Conservation (phyloP, 306 rosid genomes). For the Dryas drummondii region DNA sequence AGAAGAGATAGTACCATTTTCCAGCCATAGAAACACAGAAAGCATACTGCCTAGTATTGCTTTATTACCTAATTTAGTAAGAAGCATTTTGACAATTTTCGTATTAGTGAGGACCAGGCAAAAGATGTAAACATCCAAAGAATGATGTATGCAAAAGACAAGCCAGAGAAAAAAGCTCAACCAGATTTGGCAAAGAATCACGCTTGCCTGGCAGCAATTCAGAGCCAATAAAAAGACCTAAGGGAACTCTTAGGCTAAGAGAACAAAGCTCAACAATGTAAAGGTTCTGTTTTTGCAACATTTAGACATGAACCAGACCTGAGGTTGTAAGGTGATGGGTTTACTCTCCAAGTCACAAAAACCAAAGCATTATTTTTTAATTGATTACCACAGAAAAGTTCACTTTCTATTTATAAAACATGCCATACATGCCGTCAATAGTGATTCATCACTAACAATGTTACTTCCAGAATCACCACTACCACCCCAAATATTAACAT, state of each 20-base stretch:
- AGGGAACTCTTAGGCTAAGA: neutral
- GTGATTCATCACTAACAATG: neutral
- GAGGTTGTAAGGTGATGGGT: neutral
- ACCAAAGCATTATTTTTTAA: neutral
- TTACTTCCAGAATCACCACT: neutral
- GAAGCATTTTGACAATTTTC: neutral
- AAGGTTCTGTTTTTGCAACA: neutral
- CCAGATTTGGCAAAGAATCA: neutral
- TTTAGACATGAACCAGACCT: neutral
- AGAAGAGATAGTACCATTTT: slow-evolving; percentile 6
- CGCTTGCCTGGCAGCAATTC: neutral
- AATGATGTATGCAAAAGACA: neutral
- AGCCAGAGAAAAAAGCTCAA: neutral
- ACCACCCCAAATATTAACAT: neutral
- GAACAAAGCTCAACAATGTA: neutral
- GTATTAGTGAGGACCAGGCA: neutral
- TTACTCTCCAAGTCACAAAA: neutral
- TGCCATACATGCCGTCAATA: neutral
- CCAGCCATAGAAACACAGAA: slow-evolving; percentile 9
- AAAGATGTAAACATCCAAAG: neutral
- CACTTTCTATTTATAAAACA: neutral
- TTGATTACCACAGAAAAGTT: neutral
- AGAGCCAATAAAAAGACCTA: neutral
- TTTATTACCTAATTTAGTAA: neutral
- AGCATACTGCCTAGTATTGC: slow-evolving; percentile 5